Percentiles rank a stretch among this genome's conserved stretches.
These are phyloP conservation scores for Trametes sanguinea DNA, from an alignment of 768 basidiomycete species.

Conservation along the genomic window DNA sequence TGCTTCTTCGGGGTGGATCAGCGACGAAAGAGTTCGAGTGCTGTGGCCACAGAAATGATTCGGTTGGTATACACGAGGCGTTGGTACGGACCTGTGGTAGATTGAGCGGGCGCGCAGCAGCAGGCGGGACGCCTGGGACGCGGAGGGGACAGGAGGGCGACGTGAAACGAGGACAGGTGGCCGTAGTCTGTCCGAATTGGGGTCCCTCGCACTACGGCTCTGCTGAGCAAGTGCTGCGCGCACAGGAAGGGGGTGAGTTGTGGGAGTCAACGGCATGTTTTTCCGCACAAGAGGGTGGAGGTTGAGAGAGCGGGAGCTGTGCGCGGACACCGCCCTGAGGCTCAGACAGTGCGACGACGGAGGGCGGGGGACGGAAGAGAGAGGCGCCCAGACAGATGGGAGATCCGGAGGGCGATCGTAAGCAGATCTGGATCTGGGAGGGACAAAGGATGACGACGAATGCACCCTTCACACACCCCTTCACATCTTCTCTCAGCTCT, in stretches of 20 bases:
- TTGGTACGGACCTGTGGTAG: not conserved
- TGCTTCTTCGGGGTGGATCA: not conserved
- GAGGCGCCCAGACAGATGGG: not conserved
- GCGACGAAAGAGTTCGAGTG: not conserved
- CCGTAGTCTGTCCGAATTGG: not conserved
- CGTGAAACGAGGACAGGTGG: conserved; percentile 6
- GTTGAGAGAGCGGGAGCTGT: not conserved
- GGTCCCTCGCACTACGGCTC: not conserved
- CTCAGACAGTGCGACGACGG: not conserved
- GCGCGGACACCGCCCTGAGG: not conserved
- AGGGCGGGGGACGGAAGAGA: not conserved
- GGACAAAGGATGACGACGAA: conserved; percentile 15
- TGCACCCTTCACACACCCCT: conserved; percentile 4
- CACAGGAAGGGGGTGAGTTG: not conserved
- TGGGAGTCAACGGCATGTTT: not conserved
- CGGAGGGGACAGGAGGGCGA: not conserved
- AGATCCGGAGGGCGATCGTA: conserved; percentile 9
- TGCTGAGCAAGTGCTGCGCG: not conserved
- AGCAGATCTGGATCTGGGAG: conserved; percentile 6
- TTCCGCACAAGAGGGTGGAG: not conserved
- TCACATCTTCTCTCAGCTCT: conserved; percentile 14
- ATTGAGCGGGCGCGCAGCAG: conserved; percentile 9
- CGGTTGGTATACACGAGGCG: not conserved
- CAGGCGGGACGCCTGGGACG: not conserved
- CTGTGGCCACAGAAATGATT: not conserved